Percentiles rank a stretch among this genome's conserved stretches.
Evolutionary conservation across 257 asterid species (phyloP).

Genomic region (Nicotiana undulata): DNA sequence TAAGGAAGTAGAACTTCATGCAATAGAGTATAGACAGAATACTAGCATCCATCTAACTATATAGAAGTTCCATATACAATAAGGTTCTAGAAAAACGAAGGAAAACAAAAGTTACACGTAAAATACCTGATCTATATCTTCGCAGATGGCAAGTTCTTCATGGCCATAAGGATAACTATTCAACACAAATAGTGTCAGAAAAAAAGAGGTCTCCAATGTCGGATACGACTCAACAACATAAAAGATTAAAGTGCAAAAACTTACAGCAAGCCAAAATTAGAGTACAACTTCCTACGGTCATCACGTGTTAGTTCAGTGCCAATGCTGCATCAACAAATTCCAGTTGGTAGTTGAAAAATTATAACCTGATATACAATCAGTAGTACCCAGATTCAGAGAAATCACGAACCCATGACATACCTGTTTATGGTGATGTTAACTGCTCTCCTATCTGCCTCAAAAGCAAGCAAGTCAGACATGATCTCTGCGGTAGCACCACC

Average conservation of each 20-base stretch:
- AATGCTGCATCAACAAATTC: neutral
- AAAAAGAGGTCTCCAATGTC: neutral
- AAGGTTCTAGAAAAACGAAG: neutral
- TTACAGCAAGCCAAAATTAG: constrained; percentile 90
- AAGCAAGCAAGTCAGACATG: constrained; percentile 81
- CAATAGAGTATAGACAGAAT: neutral
- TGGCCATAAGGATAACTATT: constrained; percentile 84
- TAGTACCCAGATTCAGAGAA: neutral
- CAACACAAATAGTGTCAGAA: neutral
- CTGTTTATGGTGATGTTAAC: constrained; percentile 87
- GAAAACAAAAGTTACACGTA: neutral
- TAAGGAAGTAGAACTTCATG: neutral
- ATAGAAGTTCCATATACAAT: neutral
- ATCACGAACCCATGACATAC: constrained; percentile 16
- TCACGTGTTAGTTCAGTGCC: constrained; percentile 96
- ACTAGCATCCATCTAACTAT: neutral
- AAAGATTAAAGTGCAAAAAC: constrained; percentile 13
- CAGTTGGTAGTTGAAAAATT: neutral
- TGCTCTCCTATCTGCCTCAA: constrained; percentile 92
- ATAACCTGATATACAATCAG: neutral
- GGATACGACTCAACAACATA: neutral
- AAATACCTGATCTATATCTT: constrained; percentile 83
- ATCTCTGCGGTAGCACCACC: constrained; percentile 92
- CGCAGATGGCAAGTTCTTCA: constrained; percentile 79
- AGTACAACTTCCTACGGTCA: constrained; percentile 78